Percentiles rank a stretch among this genome's conserved stretches.
Conservation (phyloP, 371 early-diverging fungal genomes). For the Capillidium heterosporum region DNA sequence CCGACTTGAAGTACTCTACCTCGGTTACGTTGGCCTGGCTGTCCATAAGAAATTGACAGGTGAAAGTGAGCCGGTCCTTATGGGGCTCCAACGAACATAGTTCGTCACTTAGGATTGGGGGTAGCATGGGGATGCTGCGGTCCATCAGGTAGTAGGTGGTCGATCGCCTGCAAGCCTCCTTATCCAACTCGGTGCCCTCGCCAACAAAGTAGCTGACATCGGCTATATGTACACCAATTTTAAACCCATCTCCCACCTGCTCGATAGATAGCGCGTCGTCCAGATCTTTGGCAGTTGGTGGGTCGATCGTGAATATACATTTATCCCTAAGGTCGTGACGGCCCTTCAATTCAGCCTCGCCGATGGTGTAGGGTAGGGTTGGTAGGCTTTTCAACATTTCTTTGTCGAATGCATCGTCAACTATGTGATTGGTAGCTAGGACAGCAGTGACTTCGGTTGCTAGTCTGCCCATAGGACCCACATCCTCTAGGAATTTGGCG, state of each 20-base stretch:
- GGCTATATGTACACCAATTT: conserved; percentile 91
- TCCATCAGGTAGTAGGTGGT: conserved; percentile 93
- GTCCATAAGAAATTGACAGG: conserved; percentile 64
- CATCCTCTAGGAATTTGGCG: conserved; percentile 34
- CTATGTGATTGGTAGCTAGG: conserved; percentile 42
- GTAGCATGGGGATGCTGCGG: conserved; percentile 95
- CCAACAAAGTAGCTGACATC: conserved; percentile 96
- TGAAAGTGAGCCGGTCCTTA: conserved; percentile 84
- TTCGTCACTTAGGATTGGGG: conserved; percentile 70
- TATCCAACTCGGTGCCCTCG: conserved; percentile 66
- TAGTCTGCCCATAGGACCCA: conserved; percentile 50
- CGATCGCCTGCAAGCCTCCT: conserved; percentile 73
- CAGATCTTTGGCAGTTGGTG: conserved; percentile 97
- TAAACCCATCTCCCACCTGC: conserved; percentile 64
- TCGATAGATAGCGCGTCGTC: conserved; percentile 96
- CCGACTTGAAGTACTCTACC: conserved; percentile 61
- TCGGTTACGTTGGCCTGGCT: conserved; percentile 53
- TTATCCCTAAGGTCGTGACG: conserved; percentile 64
- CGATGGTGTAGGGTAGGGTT: not conserved
- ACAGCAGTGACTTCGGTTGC: conserved; percentile 50
- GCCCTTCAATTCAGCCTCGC: not conserved
- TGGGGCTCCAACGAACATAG: conserved; percentile 80
- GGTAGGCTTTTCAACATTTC: conserved; percentile 4
- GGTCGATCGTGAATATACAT: conserved; percentile 96
- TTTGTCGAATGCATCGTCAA: conserved; percentile 31